Evolutionary conservation across 768 basidiomycete genomes (phyloP), one percentile per base, ranked within the genome.

Genomic region (Serendipita sp.): DNA sequence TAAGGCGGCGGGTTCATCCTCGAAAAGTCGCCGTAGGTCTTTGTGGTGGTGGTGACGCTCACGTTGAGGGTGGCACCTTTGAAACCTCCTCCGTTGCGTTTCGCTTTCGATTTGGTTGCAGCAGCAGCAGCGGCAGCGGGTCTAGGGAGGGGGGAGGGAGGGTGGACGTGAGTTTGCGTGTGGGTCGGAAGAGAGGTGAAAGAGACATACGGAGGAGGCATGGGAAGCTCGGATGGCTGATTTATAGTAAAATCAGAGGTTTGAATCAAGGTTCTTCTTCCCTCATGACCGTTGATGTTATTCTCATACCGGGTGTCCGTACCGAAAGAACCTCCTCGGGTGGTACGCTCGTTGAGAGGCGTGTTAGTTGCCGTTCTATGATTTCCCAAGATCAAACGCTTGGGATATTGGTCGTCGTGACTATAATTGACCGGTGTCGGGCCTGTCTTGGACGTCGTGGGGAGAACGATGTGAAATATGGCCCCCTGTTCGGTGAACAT

Each of bases 21-120:
- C 18, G 48, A 53, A 53, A 53, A 53, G 56, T 60, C 56, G 56
- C 56, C 56, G 34, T 60, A 60, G 56, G 56, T 60, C 16, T 28
- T 24, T 4, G 56, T 60, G 28, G 56, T 60, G 24, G 56, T 60
- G 28, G 56, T 60, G 28, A 60, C 56, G 56, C 56, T 60, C 35
- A 60, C 56, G 34, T 37, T 60, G 34, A 60, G 24, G 16, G 56
- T n/a, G 56, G 10, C 24, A 60, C 5, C 24, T 60, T 60, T 24
- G 34, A 60, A 60, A 4, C 4, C 56, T 24, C 24, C 24, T 24
- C 24, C 24, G 24, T 24, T 24, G 24, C 24, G 24, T 24, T 24
- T 24, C 24, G 24, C 24, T 24, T 24, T 24, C 24, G 24, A 18
- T 46, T 11, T 13, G 45, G 13, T 18, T 46, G 45, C 13, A 18